A percentile compares a stretch with the other conserved stretches of the same genome.
These are phyloP conservation scores for Kernera saxatilis DNA, from an alignment of 345 rosid genomes.

Conservation along the genomic window DNA sequence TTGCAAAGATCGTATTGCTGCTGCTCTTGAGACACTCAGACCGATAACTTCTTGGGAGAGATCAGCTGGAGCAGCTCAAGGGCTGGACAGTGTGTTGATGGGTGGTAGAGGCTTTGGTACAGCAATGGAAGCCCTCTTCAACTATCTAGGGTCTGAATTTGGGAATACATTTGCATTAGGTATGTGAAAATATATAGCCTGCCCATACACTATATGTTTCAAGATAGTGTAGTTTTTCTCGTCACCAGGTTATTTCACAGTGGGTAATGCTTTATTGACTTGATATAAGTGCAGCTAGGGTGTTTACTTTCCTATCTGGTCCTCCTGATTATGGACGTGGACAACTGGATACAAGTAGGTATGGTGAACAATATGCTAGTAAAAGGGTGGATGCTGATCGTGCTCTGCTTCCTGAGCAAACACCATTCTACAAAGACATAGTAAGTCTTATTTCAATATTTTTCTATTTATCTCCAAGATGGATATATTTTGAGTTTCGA, in stretches of 20 bases:
- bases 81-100: slow-evolving; percentile 79
- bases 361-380: slow-evolving; percentile 99
- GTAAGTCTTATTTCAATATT: slow-evolving; percentile 40
- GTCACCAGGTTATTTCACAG: not conserved
- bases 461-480: not conserved
- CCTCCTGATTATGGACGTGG: slow-evolving; percentile 99
- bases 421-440: slow-evolving; percentile 94
- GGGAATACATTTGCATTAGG: slow-evolving; percentile 97
- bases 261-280: slow-evolving; percentile 17
- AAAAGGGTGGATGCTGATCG: slow-evolving; percentile 99
- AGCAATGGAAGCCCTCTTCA: slow-evolving; percentile 93
- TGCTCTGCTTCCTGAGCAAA: slow-evolving; percentile 97
- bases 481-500: slow-evolving; percentile 19
- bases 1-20: slow-evolving; percentile 83
- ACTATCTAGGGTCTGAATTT: slow-evolving; percentile 91
- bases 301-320: slow-evolving; percentile 92
- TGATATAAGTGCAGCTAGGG: slow-evolving; percentile 71
- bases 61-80: slow-evolving; percentile 70
- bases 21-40: slow-evolving; percentile 92
- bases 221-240: not conserved
- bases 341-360: slow-evolving; percentile 90
- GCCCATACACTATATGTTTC: not conserved
- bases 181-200: slow-evolving; percentile 32
- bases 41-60: slow-evolving; percentile 98
- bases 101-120: slow-evolving; percentile 97